Percentiles rank a stretch among this genome's conserved stretches.
These are phyloP conservation scores for Adiantum capillusveneris DNA, from an alignment of 75 land plant species.

Conservation along the genomic window DNA sequence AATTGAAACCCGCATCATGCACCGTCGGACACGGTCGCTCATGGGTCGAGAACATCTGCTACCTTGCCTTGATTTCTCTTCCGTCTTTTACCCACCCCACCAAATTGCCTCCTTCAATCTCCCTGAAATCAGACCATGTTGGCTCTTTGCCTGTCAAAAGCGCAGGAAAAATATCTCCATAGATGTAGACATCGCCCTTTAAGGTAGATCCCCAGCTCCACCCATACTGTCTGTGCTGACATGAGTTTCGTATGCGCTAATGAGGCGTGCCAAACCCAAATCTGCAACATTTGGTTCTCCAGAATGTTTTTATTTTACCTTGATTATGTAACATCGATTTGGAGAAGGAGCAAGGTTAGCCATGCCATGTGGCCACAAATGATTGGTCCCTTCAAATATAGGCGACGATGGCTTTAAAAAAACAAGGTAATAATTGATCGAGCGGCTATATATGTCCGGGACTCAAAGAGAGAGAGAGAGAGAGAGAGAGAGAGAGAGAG, in stretches of 20 bases:
- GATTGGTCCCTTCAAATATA: too few relatives aligned
- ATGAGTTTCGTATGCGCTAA: conserved; percentile 40
- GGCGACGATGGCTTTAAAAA: too few relatives aligned
- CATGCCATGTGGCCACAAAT: too few relatives aligned
- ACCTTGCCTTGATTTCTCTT: conserved; percentile 22
- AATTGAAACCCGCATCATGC: conserved; percentile 34
- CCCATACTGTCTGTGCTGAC: conserved; percentile 41
- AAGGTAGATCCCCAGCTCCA: conserved; percentile 34
- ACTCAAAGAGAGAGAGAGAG: too few relatives aligned
- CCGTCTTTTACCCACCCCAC: conserved; percentile 40
- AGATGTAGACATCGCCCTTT: conserved; percentile 40
- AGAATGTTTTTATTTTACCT: too few relatives aligned
- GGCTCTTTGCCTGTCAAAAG: conserved; percentile 44
- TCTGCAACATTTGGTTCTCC: conserved; percentile 81
- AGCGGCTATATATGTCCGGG: too few relatives aligned
- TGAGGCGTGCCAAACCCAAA: conserved; percentile 37
- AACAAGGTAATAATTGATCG: too few relatives aligned
- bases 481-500: too few relatives aligned
- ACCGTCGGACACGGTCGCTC: conserved; percentile 12
- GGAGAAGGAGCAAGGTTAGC: too few relatives aligned
- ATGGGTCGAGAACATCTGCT: conserved; percentile 27
- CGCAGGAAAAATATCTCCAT: conserved; percentile 36
- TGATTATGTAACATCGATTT: too few relatives aligned
- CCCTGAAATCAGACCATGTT: conserved; percentile 28
- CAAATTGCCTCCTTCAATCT: conserved; percentile 28